phyloP scores from a whole-genome alignment of 768 basidiomycete species.

The Fomitopsis pulvina region DNA sequence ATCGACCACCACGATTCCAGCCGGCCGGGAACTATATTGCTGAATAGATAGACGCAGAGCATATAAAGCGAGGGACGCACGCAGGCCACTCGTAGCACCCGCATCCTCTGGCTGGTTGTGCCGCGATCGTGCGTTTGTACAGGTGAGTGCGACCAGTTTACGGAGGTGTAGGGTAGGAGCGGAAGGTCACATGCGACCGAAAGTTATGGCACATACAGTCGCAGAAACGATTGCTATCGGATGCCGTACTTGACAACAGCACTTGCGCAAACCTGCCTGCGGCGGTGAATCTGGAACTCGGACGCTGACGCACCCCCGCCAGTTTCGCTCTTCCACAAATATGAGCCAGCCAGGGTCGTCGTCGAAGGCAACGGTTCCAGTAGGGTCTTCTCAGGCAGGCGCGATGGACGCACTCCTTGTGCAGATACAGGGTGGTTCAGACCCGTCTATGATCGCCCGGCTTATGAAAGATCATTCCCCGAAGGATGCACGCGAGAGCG shows the following conservation, averaged over 20 bases:
- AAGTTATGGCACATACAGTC: no score
- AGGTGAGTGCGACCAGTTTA: neutral
- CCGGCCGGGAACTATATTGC: no score
- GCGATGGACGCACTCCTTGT: constrained; percentile 9
- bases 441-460: constrained; percentile 5
- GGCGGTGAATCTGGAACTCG: neutral
- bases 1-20: no score
- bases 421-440: constrained; percentile 1
- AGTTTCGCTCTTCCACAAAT: neutral
- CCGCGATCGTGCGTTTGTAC: neutral
- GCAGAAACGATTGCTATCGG: neutral
- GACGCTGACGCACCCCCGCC: neutral
- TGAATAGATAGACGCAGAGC: no score
- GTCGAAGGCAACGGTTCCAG: neutral
- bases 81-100: no score
- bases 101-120: no score
- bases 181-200: no score
- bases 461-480: constrained; percentile 29
- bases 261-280: neutral
- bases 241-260: neutral
- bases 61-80: no score
- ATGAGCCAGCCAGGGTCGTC: neutral
- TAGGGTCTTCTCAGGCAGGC: constrained; percentile 5
- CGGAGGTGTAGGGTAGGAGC: no score
- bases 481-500: constrained; percentile 51